Evolutionary conservation across 176 grass and related monocot genomes (phyloP), one percentile per base, ranked within the genome.

Genomic region (Melocanna baccifera): DNA sequence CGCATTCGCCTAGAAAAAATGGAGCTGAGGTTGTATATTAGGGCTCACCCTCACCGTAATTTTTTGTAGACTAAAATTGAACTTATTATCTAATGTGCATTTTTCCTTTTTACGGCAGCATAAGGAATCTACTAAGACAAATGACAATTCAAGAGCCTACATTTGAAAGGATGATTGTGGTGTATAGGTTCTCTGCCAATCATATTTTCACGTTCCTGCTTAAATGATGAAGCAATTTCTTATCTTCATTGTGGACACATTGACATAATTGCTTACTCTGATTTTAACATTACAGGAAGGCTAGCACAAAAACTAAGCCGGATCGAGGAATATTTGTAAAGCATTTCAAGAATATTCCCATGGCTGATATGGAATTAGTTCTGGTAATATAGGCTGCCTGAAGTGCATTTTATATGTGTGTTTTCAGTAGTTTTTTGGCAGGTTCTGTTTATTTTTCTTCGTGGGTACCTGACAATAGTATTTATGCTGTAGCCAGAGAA

Each of bases 341-440:
- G 71, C 96, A 98, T 91, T 98, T 98, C 85, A 95, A 88, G 73
- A 86, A 92, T 34, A 98, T 98, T 58, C 96, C 96, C 36, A 92
- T 98, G 96, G 96, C 96, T 40, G 96, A 95, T 83, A 98, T 98
- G 96, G 96, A 98, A 75, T 68, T 98, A 79, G 91, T 98, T 71
- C 83, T 98, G 92, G 96, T 98, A 82, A 87, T 86, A 72, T 48
- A 39, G 16, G 25, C 57, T 81, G 4, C 59, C 28, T 18, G 73
- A 70, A 55, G 37, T 61, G 26, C 9, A 5, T 20, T 80, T 81
- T 36, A 23, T 53, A 19, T 32, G 0, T 19, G 19, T 15, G 57
- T 81, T 77, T 37, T 76, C 20, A 50, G 26, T 30, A 32, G 20
- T 39, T 53, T 36, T 72, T 72, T 72, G 11, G 46, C 46, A 37